These are phyloP conservation scores for Coemansia sp. DNA, from an alignment of 192 early-diverging fungal species.

Conservation along the genomic window DNA sequence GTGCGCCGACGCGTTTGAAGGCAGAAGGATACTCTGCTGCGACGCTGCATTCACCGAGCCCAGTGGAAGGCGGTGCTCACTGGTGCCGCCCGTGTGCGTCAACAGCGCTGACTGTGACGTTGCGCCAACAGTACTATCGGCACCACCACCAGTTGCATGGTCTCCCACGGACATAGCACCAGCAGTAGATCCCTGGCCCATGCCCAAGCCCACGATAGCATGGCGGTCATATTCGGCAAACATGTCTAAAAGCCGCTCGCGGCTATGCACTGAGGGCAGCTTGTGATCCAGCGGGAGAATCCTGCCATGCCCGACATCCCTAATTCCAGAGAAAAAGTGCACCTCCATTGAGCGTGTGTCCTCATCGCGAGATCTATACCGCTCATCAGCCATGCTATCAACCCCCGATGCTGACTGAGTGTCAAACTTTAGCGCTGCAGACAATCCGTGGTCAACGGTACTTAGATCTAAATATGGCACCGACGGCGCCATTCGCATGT, in stretches of 20 bases:
- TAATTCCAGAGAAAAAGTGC: slow-evolving; percentile 6
- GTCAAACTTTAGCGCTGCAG: slow-evolving; percentile 17
- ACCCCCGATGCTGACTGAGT: slow-evolving; percentile 3
- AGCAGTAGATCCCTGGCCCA: neutral
- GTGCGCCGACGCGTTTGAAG: slow-evolving; percentile 22
- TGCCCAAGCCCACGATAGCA: slow-evolving; percentile 29
- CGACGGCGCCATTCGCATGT: slow-evolving; percentile 27
- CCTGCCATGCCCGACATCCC: slow-evolving; percentile 27
- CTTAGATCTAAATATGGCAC: slow-evolving; percentile 31
- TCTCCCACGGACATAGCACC: neutral
- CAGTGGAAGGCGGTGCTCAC: slow-evolving; percentile 12
- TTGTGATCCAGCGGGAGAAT: slow-evolving; percentile 11
- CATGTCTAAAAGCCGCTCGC: slow-evolving; percentile 28
- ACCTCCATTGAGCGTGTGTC: slow-evolving; percentile 12
- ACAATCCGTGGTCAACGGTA: slow-evolving; percentile 20
- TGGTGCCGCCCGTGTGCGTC: neutral
- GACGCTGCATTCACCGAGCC: neutral
- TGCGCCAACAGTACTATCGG: neutral
- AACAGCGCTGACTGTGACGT: neutral
- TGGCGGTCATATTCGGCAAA: slow-evolving; percentile 42
- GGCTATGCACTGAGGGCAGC: slow-evolving; percentile 9
- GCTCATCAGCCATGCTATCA: slow-evolving; percentile 4
- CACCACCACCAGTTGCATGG: neutral
- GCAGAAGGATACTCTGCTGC: slow-evolving; percentile 13
- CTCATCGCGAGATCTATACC: slow-evolving; percentile 9